phyloP scores from a whole-genome alignment of 140 eudicot species.

The Oenanthe javanica region DNA sequence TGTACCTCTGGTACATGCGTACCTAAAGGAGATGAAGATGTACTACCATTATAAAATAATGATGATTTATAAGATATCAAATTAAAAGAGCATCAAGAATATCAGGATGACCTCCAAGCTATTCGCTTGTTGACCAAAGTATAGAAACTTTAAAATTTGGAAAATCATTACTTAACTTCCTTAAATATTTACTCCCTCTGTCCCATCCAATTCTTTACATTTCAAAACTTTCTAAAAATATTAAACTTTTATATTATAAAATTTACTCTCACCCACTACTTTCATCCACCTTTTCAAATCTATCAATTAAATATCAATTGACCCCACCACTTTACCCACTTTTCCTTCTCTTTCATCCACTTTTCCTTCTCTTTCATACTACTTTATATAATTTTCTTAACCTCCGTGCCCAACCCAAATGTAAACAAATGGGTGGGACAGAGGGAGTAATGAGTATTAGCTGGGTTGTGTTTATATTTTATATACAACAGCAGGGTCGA shows the following conservation, averaged over 20 bases:
- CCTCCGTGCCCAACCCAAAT: too few species aligned
- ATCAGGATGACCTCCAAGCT: not conserved
- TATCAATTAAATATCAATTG: too few species aligned
- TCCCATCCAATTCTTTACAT: too few species aligned
- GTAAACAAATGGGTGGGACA: too few species aligned
- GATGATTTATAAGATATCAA: not conserved
- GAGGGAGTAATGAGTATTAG: not conserved
- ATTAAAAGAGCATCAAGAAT: not conserved
- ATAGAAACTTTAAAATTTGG: not conserved
- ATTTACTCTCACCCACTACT: too few species aligned
- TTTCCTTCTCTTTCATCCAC: too few species aligned
- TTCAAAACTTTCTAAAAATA: too few species aligned
- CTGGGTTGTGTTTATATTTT: not conserved
- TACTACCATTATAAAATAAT: not conserved
- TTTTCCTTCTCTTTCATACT: too few species aligned
- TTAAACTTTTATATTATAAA: too few species aligned
- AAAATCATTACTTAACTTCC: not conserved
- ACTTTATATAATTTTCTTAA: too few species aligned
- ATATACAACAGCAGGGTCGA: not conserved
- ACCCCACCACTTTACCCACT: too few species aligned
- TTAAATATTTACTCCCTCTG: not conserved
- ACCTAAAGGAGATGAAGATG: slow-evolving; percentile 41
- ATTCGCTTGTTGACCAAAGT: not conserved
- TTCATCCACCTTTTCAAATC: too few species aligned
- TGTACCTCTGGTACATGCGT: slow-evolving; percentile 87